Percentiles rank a stretch among this genome's conserved stretches.
These are phyloP conservation scores for Nectriaceae sp. DNA, from an alignment of 2,329 filamentous ascomycete genomes.

Conservation along the genomic window DNA sequence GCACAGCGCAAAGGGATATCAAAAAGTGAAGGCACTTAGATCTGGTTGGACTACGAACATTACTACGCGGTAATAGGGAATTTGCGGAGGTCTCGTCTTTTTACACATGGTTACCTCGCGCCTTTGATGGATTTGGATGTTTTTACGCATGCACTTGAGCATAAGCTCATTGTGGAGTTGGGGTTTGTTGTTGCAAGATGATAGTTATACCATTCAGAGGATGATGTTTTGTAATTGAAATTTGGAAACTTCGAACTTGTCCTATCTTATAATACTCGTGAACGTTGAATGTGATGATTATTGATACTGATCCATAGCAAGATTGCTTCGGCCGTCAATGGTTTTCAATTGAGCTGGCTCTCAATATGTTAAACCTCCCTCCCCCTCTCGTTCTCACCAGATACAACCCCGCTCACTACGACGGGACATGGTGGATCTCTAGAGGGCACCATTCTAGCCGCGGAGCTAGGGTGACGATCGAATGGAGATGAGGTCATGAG, in stretches of 20 bases:
- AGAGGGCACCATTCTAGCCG: constrained; percentile 8
- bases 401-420: constrained; percentile 11
- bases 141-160: constrained; percentile 18
- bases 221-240: constrained; percentile 1
- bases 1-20: constrained; percentile 26
- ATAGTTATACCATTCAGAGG: background rate
- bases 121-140: constrained; percentile 13
- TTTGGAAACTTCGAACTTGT: background rate
- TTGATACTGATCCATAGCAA: too few relatives aligned
- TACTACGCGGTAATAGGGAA: constrained; percentile 32
- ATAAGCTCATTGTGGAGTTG: constrained; percentile 4
- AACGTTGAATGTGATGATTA: too few relatives aligned
- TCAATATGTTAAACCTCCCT: background rate
- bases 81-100: constrained; percentile 19
- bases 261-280: background rate
- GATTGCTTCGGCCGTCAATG: too few relatives aligned
- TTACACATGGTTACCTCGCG: constrained; percentile 20
- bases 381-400: constrained; percentile 9
- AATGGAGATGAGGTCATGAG: constrained; percentile 26
- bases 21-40: constrained; percentile 33
- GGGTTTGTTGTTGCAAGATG: background rate
- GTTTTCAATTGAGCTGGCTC: too few relatives aligned
- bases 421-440: constrained; percentile 11
- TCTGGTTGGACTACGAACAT: constrained; percentile 21
- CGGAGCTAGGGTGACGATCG: constrained; percentile 16